Evolutionary conservation across 768 basidiomycete species (phyloP).

Genomic region (Dendrothele bispora): DNA sequence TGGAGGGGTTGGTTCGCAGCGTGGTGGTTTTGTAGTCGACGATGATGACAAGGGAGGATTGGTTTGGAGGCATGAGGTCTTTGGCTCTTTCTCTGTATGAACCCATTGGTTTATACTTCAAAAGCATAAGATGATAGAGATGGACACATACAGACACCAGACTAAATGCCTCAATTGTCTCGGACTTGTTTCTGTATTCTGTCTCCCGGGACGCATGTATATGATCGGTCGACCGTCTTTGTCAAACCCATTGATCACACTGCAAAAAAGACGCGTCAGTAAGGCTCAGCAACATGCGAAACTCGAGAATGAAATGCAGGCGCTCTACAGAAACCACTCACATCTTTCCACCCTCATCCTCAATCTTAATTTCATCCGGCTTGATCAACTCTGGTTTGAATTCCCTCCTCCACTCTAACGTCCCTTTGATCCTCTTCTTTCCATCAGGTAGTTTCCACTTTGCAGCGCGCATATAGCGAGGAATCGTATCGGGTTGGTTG

Average conservation of each 20-base stretch:
- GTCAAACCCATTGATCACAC: conserved; percentile 84
- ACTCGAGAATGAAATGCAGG: conserved; percentile 8
- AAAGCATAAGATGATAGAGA: background rate
- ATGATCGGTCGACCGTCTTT: conserved; percentile 83
- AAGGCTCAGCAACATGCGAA: background rate
- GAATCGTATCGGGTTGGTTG: conserved; percentile 59
- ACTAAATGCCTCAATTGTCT: conserved; percentile 85
- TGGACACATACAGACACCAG: conserved; percentile 72
- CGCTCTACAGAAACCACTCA: no score
- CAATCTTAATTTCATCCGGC: conserved; percentile 77
- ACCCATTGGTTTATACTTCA: no score
- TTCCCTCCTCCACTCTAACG: conserved; percentile 83
- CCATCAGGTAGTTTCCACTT: conserved; percentile 83
- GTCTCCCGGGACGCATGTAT: conserved; percentile 85
- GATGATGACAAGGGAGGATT: conserved; percentile 80
- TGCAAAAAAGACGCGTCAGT: conserved; percentile 22
- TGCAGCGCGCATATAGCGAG: conserved; percentile 81
- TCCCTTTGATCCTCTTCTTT: conserved; percentile 74
- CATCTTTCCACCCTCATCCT: conserved; percentile 89
- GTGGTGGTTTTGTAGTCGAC: conserved; percentile 87
- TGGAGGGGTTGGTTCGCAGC: conserved; percentile 79
- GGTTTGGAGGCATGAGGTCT: conserved; percentile 83
- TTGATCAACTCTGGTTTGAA: conserved; percentile 83
- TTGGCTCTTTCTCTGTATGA: conserved; percentile 81
- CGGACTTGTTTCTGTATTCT: conserved; percentile 78